phyloP scores from a whole-genome alignment of 192 early-diverging fungal species.

The Gamsiella multidivaricata region DNA sequence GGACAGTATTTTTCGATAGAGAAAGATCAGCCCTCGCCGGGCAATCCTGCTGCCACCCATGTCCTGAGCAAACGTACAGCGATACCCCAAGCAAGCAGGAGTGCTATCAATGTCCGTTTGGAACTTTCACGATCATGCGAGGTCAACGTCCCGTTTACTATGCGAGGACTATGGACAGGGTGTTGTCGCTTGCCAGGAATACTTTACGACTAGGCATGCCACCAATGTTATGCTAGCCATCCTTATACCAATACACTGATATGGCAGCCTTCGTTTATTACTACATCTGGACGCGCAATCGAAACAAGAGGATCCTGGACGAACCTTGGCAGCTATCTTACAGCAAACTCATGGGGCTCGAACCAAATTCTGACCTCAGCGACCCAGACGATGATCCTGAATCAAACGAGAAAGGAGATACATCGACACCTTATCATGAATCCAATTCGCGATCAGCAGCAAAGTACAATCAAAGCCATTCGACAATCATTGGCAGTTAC shows the following conservation, averaged over 20 bases:
- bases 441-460: slow-evolving; percentile 21
- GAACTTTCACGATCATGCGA: slow-evolving; percentile 26
- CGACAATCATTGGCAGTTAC: slow-evolving; percentile 35
- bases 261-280: background rate
- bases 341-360: slow-evolving; percentile 40
- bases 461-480: slow-evolving; percentile 28
- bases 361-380: slow-evolving; percentile 27
- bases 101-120: slow-evolving; percentile 21
- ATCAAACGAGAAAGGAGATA: no score
- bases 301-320: slow-evolving; percentile 20
- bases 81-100: slow-evolving; percentile 14
- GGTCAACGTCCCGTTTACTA: slow-evolving; percentile 15
- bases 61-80: slow-evolving; percentile 19
- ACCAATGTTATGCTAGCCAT: slow-evolving; percentile 20
- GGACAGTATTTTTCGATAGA: slow-evolving; percentile 13
- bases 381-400: slow-evolving; percentile 22
- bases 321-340: slow-evolving; percentile 51
- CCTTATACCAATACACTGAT: slow-evolving; percentile 11
- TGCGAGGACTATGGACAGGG: slow-evolving; percentile 25
- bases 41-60: slow-evolving; percentile 25
- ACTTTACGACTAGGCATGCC: slow-evolving; percentile 9
- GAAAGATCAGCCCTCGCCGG: slow-evolving; percentile 4
- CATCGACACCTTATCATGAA: no score
- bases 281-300: slow-evolving; percentile 17
- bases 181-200: slow-evolving; percentile 16